phyloP scores from a whole-genome alignment of 768 basidiomycete species.

The Russula virescens region DNA sequence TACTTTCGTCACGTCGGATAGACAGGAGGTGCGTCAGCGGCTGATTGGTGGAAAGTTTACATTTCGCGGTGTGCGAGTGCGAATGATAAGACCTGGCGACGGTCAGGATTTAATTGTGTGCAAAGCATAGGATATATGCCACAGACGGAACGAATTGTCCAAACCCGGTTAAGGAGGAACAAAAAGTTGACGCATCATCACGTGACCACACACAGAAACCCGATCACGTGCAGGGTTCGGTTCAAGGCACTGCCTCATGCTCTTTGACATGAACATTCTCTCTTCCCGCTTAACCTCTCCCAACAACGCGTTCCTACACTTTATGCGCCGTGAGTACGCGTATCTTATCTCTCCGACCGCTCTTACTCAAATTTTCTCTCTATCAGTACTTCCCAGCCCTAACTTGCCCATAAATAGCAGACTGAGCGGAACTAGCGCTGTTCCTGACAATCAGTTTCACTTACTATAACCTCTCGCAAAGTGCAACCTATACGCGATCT shows the following conservation, averaged over 20 bases:
- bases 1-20: slow-evolving; percentile 11
- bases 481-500: neutral
- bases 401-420: neutral
- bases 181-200: no score
- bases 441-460: neutral
- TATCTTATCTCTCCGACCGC: neutral
- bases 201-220: neutral
- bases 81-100: neutral
- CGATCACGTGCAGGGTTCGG: slow-evolving; percentile 7
- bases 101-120: no score
- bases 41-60: neutral
- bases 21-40: neutral
- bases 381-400: neutral
- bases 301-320: neutral
- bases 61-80: neutral
- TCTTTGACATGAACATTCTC: neutral
- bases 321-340: slow-evolving; percentile 1
- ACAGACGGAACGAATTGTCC: neutral
- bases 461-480: neutral
- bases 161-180: no score
- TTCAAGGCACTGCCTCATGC: slow-evolving; percentile 7
- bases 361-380: no score
- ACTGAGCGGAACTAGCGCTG: neutral
- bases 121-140: no score
- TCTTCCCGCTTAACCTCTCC: neutral